Conservation (phyloP, 257 asterid species). For the Hygrophila difformis region DNA sequence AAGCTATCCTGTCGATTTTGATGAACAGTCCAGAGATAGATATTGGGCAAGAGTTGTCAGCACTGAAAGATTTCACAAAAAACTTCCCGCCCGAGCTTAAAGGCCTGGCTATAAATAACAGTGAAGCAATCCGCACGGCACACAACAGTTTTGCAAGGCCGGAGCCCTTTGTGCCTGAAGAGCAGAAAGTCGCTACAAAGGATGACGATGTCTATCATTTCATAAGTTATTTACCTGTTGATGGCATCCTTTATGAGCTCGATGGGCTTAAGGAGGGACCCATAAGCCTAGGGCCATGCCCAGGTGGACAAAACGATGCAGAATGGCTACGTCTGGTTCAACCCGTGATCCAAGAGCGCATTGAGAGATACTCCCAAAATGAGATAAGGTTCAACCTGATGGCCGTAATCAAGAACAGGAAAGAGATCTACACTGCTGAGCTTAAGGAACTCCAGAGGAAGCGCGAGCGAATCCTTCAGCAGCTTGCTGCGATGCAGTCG, state of each 20-base stretch:
- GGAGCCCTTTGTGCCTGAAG: slow-evolving; percentile 90
- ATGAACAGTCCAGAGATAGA: slow-evolving; percentile 83
- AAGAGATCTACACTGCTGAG: slow-evolving; percentile 72
- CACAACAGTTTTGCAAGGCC: slow-evolving; percentile 97
- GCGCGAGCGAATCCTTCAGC: slow-evolving; percentile 75
- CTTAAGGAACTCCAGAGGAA: slow-evolving; percentile 87
- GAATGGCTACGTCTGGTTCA: slow-evolving; percentile 81
- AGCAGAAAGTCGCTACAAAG: slow-evolving; percentile 72
- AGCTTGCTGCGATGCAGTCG: slow-evolving; percentile 56
- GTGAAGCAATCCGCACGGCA: slow-evolving; percentile 93
- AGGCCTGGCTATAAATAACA: slow-evolving; percentile 89
- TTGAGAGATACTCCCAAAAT: slow-evolving; percentile 72
- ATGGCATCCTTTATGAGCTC: slow-evolving; percentile 88
- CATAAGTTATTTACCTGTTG: slow-evolving; percentile 90
- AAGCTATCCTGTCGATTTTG: slow-evolving; percentile 87
- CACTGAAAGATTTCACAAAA: slow-evolving; percentile 78
- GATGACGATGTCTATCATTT: slow-evolving; percentile 96
- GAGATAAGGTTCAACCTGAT: slow-evolving; percentile 89
- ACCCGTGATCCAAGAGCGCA: slow-evolving; percentile 88
- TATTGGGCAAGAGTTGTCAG: slow-evolving; percentile 76
- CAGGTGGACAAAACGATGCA: slow-evolving; percentile 56
- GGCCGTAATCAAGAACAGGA: slow-evolving; percentile 86
- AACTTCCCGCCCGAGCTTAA: slow-evolving; percentile 90
- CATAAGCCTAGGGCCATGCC: slow-evolving; percentile 79
- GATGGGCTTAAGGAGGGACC: slow-evolving; percentile 99